Percentiles rank a stretch among this genome's conserved stretches.
Evolutionary conservation across 768 basidiomycete species (phyloP).

Genomic region (Pleurotus ostreatus): DNA sequence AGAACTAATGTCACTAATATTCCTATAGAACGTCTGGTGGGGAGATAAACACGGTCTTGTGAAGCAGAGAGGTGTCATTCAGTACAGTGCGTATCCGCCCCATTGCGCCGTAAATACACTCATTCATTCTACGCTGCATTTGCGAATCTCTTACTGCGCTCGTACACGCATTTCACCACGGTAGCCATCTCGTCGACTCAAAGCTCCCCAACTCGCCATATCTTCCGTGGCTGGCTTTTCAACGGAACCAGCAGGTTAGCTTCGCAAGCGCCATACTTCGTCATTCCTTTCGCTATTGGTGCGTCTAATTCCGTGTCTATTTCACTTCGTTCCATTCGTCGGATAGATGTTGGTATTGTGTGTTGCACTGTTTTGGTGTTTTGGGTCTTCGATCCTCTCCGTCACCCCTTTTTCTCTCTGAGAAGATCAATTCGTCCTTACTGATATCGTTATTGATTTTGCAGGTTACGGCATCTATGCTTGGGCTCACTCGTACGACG

Average conservation of each 20-base stretch:
- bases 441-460: constrained; percentile 13
- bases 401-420: background rate
- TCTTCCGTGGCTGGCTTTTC: constrained; percentile 75
- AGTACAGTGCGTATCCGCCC: constrained; percentile 65
- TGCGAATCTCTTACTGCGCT: background rate
- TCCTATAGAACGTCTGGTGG: constrained; percentile 81
- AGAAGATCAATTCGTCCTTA: background rate
- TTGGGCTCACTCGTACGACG: constrained; percentile 71
- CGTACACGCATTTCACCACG: background rate
- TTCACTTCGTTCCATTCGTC: background rate
- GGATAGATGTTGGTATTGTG: background rate
- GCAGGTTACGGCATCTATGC: constrained; percentile 75
- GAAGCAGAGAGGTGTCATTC: constrained; percentile 72
- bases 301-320: constrained; percentile 19
- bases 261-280: constrained; percentile 68
- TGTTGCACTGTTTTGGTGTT: background rate
- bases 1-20: background rate
- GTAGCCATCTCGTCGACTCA: constrained; percentile 82
- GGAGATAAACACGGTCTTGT: constrained; percentile 63
- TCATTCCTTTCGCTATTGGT: constrained; percentile 77
- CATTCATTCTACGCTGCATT: background rate
- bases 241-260: constrained; percentile 76
- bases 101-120: background rate
- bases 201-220: constrained; percentile 67
- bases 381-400: background rate